These are phyloP conservation scores for Sporobolomyces pararoseus DNA, from an alignment of 768 basidiomycete genomes.

Conservation along the genomic window DNA sequence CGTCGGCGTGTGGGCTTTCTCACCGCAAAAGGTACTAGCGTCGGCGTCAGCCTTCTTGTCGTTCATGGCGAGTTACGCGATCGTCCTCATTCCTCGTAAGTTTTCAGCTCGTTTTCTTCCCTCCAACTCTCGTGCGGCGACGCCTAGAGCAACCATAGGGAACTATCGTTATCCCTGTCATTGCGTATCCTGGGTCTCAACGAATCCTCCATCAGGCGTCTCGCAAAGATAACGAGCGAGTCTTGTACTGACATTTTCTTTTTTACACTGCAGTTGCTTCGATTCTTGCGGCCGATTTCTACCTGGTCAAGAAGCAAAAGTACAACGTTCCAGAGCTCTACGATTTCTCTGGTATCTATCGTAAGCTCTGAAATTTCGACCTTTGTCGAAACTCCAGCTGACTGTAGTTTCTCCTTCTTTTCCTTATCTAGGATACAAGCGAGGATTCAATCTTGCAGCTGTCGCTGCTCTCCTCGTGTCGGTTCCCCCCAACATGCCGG, in stretches of 20 bases:
- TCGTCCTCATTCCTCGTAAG: constrained; percentile 7
- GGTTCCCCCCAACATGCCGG: constrained; percentile 57
- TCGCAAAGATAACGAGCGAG: too few species aligned
- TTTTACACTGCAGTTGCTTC: constrained; percentile 62
- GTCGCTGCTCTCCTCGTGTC: constrained; percentile 64
- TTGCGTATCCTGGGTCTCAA: too few species aligned
- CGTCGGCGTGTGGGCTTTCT: constrained; percentile 55
- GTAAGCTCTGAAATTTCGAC: not conserved
- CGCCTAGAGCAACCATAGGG: too few species aligned
- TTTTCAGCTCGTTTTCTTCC: constrained; percentile 52
- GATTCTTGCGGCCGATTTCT: constrained; percentile 68
- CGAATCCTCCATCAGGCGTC: too few species aligned
- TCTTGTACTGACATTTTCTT: not conserved
- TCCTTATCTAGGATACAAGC: constrained; percentile 53
- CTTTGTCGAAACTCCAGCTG: not conserved
- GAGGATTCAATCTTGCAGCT: constrained; percentile 67
- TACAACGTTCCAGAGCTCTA: constrained; percentile 84
- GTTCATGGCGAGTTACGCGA: constrained; percentile 15
- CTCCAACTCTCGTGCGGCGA: too few species aligned
- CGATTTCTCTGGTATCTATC: constrained; percentile 59
- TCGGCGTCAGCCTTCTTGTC: constrained; percentile 34
- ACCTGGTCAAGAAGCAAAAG: constrained; percentile 66
- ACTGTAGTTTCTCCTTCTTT: too few species aligned
- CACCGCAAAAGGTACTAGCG: constrained; percentile 38
- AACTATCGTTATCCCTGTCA: too few species aligned